A percentile compares a stretch with the other conserved stretches of the same genome.
Conservation (phyloP, 768 basidiomycete genomes). For the Boletus sp. region DNA sequence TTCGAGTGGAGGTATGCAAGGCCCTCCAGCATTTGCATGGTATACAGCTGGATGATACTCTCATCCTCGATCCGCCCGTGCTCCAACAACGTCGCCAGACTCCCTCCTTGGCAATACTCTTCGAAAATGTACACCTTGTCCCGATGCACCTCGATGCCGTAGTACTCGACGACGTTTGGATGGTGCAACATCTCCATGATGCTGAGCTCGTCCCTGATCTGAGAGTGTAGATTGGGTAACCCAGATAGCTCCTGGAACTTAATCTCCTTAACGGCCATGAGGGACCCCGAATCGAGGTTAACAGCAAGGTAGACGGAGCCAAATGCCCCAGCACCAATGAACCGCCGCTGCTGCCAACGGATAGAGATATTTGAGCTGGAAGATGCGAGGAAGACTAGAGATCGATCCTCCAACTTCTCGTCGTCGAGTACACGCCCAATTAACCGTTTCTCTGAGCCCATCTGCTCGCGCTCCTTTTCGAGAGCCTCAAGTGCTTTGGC, state of each 20-base stretch:
- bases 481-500: constrained; percentile 56
- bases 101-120: constrained; percentile 96
- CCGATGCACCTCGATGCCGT: constrained; percentile 97
- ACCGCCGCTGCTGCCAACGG: constrained; percentile 96
- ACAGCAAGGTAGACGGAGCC: constrained; percentile 99
- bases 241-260: constrained; percentile 93
- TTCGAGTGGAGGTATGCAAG: constrained; percentile 90
- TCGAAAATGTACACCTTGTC: constrained; percentile 99
- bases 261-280: constrained; percentile 99
- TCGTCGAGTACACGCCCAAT: constrained; percentile 92
- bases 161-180: constrained; percentile 97
- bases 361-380: constrained; percentile 95
- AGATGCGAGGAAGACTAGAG: constrained; percentile 90
- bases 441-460: constrained; percentile 67
- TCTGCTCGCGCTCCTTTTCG: constrained; percentile 58
- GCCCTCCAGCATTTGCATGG: constrained; percentile 95
- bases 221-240: constrained; percentile 80
- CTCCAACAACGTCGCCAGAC: constrained; percentile 82
- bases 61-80: constrained; percentile 97
- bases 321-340: constrained; percentile 98
- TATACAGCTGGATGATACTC: constrained; percentile 91
- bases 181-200: constrained; percentile 99
- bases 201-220: constrained; percentile 92
- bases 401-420: constrained; percentile 90
- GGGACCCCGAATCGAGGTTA: constrained; percentile 90